These are phyloP conservation scores for Zymoseptoria pseudotritici DNA, from an alignment of 2,329 filamentous ascomycete species.

Conservation along the genomic window DNA sequence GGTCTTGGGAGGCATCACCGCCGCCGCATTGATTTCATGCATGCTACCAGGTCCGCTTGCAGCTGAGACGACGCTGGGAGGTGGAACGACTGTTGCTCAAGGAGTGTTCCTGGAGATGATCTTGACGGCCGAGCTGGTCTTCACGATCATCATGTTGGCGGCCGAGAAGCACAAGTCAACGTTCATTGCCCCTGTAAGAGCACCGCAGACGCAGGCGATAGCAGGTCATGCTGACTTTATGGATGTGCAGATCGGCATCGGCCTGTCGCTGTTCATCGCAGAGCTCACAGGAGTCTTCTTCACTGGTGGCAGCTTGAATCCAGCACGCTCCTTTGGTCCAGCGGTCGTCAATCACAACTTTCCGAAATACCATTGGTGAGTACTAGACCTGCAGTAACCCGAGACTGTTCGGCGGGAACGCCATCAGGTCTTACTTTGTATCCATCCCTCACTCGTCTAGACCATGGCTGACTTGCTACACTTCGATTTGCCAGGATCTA, in stretches of 20 bases:
- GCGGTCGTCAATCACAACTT: slow-evolving; percentile 23
- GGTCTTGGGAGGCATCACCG: slow-evolving; percentile 30
- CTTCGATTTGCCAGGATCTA: background rate
- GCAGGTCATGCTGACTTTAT: background rate
- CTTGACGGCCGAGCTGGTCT: slow-evolving; percentile 33
- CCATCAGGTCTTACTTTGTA: no score
- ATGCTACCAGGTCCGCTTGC: slow-evolving; percentile 32
- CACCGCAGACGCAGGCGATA: background rate
- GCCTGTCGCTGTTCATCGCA: slow-evolving; percentile 38
- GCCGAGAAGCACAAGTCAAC: slow-evolving; percentile 35
- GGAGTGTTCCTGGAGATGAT: slow-evolving; percentile 36
- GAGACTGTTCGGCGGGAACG: background rate
- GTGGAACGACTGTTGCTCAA: slow-evolving; percentile 29
- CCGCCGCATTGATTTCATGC: slow-evolving; percentile 27
- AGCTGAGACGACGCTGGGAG: slow-evolving; percentile 28
- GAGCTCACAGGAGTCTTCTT: slow-evolving; percentile 31
- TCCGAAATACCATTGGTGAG: slow-evolving; percentile 16
- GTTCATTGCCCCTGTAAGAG: slow-evolving; percentile 32
- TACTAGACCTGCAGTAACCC: slow-evolving; percentile 11
- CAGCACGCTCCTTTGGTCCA: slow-evolving; percentile 25
- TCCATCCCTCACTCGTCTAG: no score
- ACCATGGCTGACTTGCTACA: no score
- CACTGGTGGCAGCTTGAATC: slow-evolving; percentile 4
- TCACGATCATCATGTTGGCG: slow-evolving; percentile 31
- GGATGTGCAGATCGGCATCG: slow-evolving; percentile 38